Evolutionary conservation across 2,329 filamentous ascomycete genomes (phyloP), one percentile per base, ranked within the genome.

Genomic region (Cladosporium sphaerospermum): DNA sequence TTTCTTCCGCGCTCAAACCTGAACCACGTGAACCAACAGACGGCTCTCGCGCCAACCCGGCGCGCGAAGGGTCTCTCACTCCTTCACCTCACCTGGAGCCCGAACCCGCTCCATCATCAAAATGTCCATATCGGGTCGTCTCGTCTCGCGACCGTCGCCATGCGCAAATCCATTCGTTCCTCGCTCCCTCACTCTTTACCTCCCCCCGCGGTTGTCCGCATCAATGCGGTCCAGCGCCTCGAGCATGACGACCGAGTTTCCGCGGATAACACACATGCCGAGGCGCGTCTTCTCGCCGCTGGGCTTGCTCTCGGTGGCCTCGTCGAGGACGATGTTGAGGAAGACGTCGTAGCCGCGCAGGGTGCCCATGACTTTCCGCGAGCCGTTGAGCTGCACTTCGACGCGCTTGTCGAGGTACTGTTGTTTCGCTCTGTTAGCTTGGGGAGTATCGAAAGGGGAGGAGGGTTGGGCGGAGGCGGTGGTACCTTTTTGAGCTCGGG

Each of bases 391-490:
- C 73, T 99, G 92, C 62, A 97, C 90, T 73, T 96, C 96, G 68
- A 99, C 82, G 75, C 92, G 83, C 83, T 99, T 99, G 80, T 99
- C 93, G 75, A 99, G 90, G 75, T 99, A 99, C 93, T 99, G 65
- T 46, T 4, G 11, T 23, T 42, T 28, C 28, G 11, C 48, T 8
- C 8, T 32, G 44, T 39, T 23, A 49, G 36, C 5, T 13, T 33
- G 14, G 28, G 18, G 18, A 16, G 4, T 16, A 9, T 10, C 28
- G 9, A 33, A 41, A 16, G n/a, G 18, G 14, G 6, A 14, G 9
- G 39, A 40, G 46, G 18, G 14, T 43, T n/a, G 28, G 40, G 19
- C 41, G 23, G 57, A 53, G 50, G 40, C 18, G 39, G 39, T 41
- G 39, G 8, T 75, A 95, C 93, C 84, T 97, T 99, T 77, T 97